Conservation (phyloP, 2,329 filamentous ascomycete species). For the Ophiostoma quercus region DNA sequence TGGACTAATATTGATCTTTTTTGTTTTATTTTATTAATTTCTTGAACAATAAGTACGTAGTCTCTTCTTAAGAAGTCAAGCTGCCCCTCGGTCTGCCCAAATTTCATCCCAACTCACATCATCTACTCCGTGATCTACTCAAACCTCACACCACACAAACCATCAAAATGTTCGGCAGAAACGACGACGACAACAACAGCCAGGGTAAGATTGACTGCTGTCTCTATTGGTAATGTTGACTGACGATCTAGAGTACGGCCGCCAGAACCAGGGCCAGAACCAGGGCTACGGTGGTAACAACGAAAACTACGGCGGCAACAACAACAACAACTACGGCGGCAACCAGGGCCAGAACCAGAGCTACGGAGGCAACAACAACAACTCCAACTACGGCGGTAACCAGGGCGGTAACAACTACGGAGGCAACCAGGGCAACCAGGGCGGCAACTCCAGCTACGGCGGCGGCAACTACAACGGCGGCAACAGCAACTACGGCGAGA, state of each 20-base stretch:
- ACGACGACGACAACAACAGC: conserved; percentile 14
- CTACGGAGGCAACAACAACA: background rate
- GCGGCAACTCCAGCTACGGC: conserved; percentile 20
- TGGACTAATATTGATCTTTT: background rate
- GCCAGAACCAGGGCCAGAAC: conserved; percentile 14
- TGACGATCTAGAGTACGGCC: conserved; percentile 18
- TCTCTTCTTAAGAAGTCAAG: background rate
- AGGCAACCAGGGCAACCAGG: conserved; percentile 13
- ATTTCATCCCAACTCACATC: background rate
- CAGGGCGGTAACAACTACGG: conserved; percentile 15
- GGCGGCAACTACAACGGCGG: background rate
- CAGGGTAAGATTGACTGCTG: background rate
- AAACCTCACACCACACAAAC: background rate
- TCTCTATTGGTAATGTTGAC: background rate
- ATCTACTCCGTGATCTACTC: background rate
- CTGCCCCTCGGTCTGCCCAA: background rate
- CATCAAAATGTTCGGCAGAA: background rate
- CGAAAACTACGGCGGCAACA: background rate
- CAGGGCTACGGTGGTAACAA: conserved; percentile 19
- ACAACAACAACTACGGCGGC: conserved; percentile 9
- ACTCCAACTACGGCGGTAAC: conserved; percentile 9
- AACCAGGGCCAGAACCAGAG: conserved; percentile 7
- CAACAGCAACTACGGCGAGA: background rate
- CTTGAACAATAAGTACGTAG: background rate
- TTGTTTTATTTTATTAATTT: background rate